phyloP scores from a whole-genome alignment of 2,329 filamentous ascomycete species.

The Claviceps sp. region DNA sequence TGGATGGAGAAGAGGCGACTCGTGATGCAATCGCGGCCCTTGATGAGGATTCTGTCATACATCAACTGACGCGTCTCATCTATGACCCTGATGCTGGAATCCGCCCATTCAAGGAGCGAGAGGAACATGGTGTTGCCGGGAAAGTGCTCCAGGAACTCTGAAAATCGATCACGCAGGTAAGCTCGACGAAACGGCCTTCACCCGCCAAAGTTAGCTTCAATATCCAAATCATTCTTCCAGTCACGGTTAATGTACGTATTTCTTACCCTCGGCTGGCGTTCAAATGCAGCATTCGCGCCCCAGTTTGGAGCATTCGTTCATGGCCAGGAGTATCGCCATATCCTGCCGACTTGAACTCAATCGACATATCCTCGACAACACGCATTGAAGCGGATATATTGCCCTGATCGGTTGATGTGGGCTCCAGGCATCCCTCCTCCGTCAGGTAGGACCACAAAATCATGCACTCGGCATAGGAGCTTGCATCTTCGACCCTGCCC shows the following conservation, averaged over 20 bases:
- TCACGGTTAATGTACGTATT: not conserved
- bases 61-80: slow-evolving; percentile 63
- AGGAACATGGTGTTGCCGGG: slow-evolving; percentile 68
- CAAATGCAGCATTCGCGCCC: slow-evolving; percentile 50
- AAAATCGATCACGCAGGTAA: slow-evolving; percentile 48
- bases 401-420: slow-evolving; percentile 35
- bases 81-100: slow-evolving; percentile 57
- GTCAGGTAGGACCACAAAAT: slow-evolving; percentile 56
- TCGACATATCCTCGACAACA: slow-evolving; percentile 27
- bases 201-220: not conserved
- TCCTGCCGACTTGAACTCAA: slow-evolving; percentile 26
- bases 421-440: slow-evolving; percentile 25
- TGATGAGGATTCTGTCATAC: slow-evolving; percentile 33
- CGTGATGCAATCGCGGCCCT: slow-evolving; percentile 26
- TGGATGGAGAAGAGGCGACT: slow-evolving; percentile 36
- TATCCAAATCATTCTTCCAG: not conserved
- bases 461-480: slow-evolving; percentile 45
- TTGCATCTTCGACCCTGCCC: slow-evolving; percentile 33
- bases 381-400: slow-evolving; percentile 38
- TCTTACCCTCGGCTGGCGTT: slow-evolving; percentile 47
- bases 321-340: slow-evolving; percentile 24
- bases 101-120: slow-evolving; percentile 57
- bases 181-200: slow-evolving; percentile 52
- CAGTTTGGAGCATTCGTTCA: slow-evolving; percentile 57
- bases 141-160: slow-evolving; percentile 47